These are phyloP conservation scores for Panicum virgatum DNA, from an alignment of 202 grass and related monocot species.

Conservation along the genomic window DNA sequence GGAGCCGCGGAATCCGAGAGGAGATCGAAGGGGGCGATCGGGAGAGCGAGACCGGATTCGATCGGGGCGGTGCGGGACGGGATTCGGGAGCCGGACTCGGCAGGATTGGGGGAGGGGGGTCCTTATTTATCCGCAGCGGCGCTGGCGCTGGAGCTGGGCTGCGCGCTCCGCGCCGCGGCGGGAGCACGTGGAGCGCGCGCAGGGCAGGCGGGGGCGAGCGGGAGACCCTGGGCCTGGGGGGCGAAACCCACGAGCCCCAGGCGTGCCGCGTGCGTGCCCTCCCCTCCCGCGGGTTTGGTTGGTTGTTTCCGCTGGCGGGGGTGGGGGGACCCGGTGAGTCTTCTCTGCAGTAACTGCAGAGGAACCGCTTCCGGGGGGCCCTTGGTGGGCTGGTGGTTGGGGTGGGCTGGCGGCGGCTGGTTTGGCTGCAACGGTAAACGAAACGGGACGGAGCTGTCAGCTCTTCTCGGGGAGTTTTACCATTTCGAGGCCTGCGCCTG, in stretches of 20 bases:
- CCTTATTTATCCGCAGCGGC: neutral
- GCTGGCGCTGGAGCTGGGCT: neutral
- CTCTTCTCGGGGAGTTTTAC: too few relatives aligned
- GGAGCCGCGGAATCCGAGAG: too few relatives aligned
- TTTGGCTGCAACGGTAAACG: neutral
- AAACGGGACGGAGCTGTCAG: neutral
- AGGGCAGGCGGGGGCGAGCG: neutral
- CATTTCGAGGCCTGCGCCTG: too few relatives aligned
- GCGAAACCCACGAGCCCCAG: neutral
- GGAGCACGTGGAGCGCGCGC: constrained; percentile 26
- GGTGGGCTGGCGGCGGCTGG: neutral
- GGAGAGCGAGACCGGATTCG: neutral
- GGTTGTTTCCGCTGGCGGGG: neutral
- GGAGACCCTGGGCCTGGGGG: neutral
- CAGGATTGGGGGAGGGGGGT: neutral
- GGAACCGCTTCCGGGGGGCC: too few relatives aligned
- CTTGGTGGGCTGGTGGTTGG: neutral
- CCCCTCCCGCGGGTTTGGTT: neutral
- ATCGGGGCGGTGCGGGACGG: neutral
- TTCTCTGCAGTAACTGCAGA: too few relatives aligned
- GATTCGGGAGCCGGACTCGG: neutral
- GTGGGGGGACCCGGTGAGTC: too few relatives aligned
- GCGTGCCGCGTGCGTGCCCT: too few relatives aligned
- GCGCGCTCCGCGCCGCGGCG: neutral
- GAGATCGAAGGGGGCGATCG: neutral